Evolutionary conservation across 345 rosid species (phyloP), one percentile per base, ranked within the genome.

Genomic region (Kandelia obovata): DNA sequence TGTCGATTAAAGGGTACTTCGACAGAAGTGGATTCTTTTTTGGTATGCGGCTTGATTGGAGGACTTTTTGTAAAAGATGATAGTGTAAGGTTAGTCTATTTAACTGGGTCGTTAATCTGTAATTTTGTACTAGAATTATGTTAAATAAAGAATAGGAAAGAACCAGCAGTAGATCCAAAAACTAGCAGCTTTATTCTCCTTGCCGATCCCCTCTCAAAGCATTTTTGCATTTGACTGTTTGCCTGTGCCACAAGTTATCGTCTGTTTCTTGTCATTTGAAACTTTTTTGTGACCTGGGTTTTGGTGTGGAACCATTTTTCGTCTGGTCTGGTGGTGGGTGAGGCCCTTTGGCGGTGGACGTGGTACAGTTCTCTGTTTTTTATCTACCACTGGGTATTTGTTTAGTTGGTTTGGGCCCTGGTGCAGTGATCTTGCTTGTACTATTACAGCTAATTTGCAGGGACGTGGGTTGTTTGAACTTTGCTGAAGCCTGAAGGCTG

Each of bases 161-260:
- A 70, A 28, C 65, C 71, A 71, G 67, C 17, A 62, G 69, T 65
- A 46, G 77, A 47, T 71, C 71, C 75, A 69, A 68, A 69, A 15
- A 20, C n/a, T 5, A 61, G 55, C 73, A 76, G 85, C 83, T 68
- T 73, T 76, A 66, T 68, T 75, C 73, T 68, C 69, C 21, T 28
- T 62, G 17, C 58, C 59, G 58, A 35, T 75, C 67, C 34, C 28
- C 51, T 56, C 60, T n/a, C 26, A 16, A 15, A 15, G 62, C 67
- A 51, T n/a, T n/a, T 25, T 70, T 9, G 58, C 58, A 20, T 7
- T 34, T 23, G 58, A 9, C 58, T 23, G 49, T 43, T 55, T n/a
- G 25, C 58, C 27, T 55, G 25, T 55, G 58, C 27, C 15, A 7
- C 27, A 55, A 55, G 58, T 10, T 55, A 55, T 13, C 16, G 58